Evolutionary conservation across 495 filamentous ascomycete genomes (phyloP), one percentile per base, ranked within the genome.

Genomic region (Aspergillus saccharolyticus): DNA sequence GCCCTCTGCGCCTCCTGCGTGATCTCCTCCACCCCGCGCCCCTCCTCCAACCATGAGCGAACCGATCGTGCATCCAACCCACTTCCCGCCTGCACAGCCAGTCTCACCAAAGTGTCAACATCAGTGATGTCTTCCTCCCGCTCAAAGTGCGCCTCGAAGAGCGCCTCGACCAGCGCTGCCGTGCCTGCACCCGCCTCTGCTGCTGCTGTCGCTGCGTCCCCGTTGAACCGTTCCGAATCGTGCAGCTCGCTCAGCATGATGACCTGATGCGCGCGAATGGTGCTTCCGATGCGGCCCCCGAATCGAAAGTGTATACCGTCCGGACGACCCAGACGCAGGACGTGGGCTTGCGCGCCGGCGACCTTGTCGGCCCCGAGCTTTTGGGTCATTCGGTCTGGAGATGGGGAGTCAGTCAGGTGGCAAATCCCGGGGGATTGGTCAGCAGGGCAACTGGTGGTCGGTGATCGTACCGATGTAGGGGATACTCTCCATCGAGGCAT

Each of bases 401-500:
- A 19, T 16, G 18, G 14, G 12, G 3, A 44, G 47, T 9, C 43
- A 30, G 14, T 19, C 3, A 24, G 9, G 25, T 30, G 4, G 15
- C 2, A 14, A 3, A 39, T 21, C n/a, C n/a, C 42, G 6, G n/a
- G 0, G 18, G 19, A 24, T 28, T 3, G 25, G 39, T n/a, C 7
- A 14, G 42, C n/a, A n/a, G 18, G 17, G 7, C 21, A 50, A n/a
- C 18, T 7, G 0, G 42, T 24, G 0, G 3, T 28, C 4, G 25
- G 25, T 3, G 9, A 28, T 3, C 17, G 16, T 46, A 63, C 64
- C 62, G 3, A 56, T 30, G 4, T 61, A 54, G 4, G 57, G 28
- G n/a, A 57, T 47, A 44, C 62, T 67, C 22, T 54, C 39, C 22
- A 75, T 77, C 16, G 83, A 79, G 0, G 83, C 74, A 44, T 74